These are phyloP conservation scores for Auricularia heimuer DNA, from an alignment of 768 basidiomycete species.

Conservation along the genomic window DNA sequence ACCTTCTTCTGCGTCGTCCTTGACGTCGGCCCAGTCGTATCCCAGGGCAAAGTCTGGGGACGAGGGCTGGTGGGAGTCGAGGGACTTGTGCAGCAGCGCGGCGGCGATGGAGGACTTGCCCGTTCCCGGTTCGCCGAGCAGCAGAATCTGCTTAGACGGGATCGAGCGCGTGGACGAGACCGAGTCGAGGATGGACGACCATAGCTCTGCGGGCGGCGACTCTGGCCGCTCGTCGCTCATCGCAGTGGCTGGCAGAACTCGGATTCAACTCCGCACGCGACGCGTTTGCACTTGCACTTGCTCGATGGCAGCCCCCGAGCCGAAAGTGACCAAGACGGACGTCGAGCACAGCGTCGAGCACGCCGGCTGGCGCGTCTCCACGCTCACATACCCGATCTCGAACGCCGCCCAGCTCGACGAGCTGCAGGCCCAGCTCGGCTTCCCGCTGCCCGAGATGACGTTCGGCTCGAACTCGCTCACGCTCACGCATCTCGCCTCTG, in stretches of 20 bases:
- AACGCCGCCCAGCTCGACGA: slow-evolving; percentile 66
- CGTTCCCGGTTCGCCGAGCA: slow-evolving; percentile 70
- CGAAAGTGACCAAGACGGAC: slow-evolving; percentile 59
- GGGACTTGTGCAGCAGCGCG: slow-evolving; percentile 59
- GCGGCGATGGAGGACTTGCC: slow-evolving; percentile 72
- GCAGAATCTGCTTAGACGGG: slow-evolving; percentile 77
- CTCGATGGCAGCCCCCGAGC: slow-evolving; percentile 43
- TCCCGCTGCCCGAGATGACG: slow-evolving; percentile 94
- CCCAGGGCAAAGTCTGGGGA: slow-evolving; percentile 76
- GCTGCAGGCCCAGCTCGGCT: slow-evolving; percentile 50
- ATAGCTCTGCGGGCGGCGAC: slow-evolving; percentile 70
- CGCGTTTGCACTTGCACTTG: slow-evolving; percentile 18
- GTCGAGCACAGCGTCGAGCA: slow-evolving; percentile 62
- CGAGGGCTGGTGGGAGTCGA: slow-evolving; percentile 46
- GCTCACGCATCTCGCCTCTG: slow-evolving; percentile 53
- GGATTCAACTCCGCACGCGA: not conserved
- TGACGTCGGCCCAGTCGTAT: slow-evolving; percentile 84
- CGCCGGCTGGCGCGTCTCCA: slow-evolving; percentile 57
- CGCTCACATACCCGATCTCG: slow-evolving; percentile 69
- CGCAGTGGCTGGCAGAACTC: not conserved
- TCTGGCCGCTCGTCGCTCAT: slow-evolving; percentile 26
- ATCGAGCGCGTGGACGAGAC: slow-evolving; percentile 73
- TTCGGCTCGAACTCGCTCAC: slow-evolving; percentile 77
- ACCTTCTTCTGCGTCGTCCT: slow-evolving; percentile 94
- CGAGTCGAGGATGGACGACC: slow-evolving; percentile 87